Percentiles rank a stretch among this genome's conserved stretches.
phyloP scores from a whole-genome alignment of 208 protist species.

The Trypanosoma congolense region DNA sequence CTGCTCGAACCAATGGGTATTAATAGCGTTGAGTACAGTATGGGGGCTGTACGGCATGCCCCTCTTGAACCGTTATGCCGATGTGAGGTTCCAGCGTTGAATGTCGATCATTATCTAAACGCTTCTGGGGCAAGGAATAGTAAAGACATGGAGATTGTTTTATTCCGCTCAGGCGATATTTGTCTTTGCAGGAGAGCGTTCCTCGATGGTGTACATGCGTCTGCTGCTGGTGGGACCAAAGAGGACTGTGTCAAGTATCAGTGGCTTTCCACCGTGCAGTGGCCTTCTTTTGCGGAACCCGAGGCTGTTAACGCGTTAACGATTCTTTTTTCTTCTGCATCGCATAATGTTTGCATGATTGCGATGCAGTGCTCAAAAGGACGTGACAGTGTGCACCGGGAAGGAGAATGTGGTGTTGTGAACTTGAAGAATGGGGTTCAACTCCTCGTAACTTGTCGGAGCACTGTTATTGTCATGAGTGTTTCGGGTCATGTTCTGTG shows the following conservation, averaged over 20 bases:
- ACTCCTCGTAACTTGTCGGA: constrained; percentile 10
- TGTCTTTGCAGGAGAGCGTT: constrained; percentile 1
- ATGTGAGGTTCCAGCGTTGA: neutral
- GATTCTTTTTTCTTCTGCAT: constrained; percentile 13
- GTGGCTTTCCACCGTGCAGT: constrained; percentile 15
- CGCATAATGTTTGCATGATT: constrained; percentile 12
- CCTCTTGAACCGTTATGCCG: constrained; percentile 9
- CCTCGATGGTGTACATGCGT: neutral
- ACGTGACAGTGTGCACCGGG: neutral
- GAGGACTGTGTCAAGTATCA: neutral
- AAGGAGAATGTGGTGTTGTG: neutral
- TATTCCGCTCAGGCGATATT: constrained; percentile 24
- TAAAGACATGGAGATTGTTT: constrained; percentile 6
- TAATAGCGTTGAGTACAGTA: constrained; percentile 12
- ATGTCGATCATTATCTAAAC: neutral
- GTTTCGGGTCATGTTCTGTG: neutral
- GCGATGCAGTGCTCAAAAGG: neutral
- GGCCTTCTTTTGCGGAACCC: constrained; percentile 1
- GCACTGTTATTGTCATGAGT: constrained; percentile 11
- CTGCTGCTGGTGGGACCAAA: neutral
- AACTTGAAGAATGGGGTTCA: neutral
- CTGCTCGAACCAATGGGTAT: too few species aligned
- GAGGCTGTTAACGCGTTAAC: constrained; percentile 1
- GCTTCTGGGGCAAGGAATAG: neutral
- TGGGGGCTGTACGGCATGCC: constrained; percentile 7